Percentiles rank a stretch among this genome's conserved stretches.
phyloP scores from a whole-genome alignment of 495 filamentous ascomycete species.

The Talaromyces wortmannii region DNA sequence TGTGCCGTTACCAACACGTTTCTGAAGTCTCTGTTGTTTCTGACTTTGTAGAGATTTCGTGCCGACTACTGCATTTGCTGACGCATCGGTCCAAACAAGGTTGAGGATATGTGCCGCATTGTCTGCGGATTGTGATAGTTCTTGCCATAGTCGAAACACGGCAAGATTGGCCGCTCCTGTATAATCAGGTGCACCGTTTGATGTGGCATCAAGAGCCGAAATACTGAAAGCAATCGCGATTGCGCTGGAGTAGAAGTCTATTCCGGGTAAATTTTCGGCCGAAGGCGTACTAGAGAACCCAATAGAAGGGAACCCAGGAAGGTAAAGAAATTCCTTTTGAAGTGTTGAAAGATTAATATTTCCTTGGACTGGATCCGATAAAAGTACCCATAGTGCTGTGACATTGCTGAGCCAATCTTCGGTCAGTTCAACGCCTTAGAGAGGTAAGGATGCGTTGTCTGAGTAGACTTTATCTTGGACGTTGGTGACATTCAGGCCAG shows the following conservation, averaged over 20 bases:
- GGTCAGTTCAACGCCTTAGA: conserved; percentile 20
- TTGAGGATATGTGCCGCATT: conserved; percentile 24
- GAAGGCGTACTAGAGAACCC: neutral
- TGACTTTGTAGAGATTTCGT: conserved; percentile 12
- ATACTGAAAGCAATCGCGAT: conserved; percentile 8
- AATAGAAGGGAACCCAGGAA: conserved; percentile 9
- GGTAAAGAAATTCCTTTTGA: conserved; percentile 16
- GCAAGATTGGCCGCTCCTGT: conserved; percentile 18
- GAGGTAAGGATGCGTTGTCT: neutral
- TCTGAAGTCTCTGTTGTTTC: neutral
- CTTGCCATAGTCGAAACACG: conserved; percentile 25
- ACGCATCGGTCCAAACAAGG: conserved; percentile 33
- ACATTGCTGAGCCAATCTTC: conserved; percentile 10
- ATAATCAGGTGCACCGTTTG: conserved; percentile 16
- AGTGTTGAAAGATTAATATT: conserved; percentile 19
- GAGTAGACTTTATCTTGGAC: conserved; percentile 6
- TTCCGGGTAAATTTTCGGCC: conserved; percentile 12
- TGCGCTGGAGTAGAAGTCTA: conserved; percentile 7
- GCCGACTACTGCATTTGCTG: conserved; percentile 26
- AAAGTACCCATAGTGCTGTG: conserved; percentile 27
- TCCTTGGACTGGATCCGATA: conserved; percentile 14
- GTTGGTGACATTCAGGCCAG: conserved; percentile 7
- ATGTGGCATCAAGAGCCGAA: too few relatives aligned
- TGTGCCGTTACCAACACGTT: conserved; percentile 1
- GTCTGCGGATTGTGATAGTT: conserved; percentile 8